Conservation (phyloP, 306 rosid species). For the Oxytropis ochrocephala region DNA sequence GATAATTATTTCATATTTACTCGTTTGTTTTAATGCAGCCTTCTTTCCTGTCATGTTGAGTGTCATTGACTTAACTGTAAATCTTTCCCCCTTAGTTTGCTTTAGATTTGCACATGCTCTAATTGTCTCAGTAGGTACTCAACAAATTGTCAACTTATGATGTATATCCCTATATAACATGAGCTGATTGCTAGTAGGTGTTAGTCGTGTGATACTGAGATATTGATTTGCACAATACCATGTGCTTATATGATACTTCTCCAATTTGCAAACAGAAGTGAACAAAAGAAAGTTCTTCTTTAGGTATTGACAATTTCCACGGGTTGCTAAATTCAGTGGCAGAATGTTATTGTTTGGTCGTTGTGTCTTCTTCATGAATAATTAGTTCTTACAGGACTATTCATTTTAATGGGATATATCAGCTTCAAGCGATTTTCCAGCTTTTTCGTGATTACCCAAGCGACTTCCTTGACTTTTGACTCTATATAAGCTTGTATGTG, state of each 20-base stretch:
- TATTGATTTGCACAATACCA: background rate
- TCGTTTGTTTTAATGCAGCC: background rate
- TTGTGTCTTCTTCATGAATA: background rate
- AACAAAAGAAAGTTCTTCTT: background rate
- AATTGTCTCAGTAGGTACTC: conserved; percentile 1
- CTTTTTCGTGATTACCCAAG: background rate
- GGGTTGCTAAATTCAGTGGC: background rate
- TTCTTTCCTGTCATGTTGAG: background rate
- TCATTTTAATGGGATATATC: background rate
- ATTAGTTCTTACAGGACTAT: background rate
- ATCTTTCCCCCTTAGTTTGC: background rate
- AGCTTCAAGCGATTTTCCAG: background rate
- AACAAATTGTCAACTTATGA: background rate
- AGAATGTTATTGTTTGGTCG: background rate
- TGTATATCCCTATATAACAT: background rate
- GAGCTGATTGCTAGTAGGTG: background rate
- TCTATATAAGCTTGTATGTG: background rate
- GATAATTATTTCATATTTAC: background rate
- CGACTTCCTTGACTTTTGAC: background rate
- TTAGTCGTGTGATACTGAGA: background rate
- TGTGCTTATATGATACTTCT: background rate
- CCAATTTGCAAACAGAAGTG: background rate
- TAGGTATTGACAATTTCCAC: background rate
- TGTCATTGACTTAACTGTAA: background rate
- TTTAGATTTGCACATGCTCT: background rate